Evolutionary conservation across 2,329 filamentous ascomycete genomes (phyloP).

Genomic region (Apiospora saccharicola): DNA sequence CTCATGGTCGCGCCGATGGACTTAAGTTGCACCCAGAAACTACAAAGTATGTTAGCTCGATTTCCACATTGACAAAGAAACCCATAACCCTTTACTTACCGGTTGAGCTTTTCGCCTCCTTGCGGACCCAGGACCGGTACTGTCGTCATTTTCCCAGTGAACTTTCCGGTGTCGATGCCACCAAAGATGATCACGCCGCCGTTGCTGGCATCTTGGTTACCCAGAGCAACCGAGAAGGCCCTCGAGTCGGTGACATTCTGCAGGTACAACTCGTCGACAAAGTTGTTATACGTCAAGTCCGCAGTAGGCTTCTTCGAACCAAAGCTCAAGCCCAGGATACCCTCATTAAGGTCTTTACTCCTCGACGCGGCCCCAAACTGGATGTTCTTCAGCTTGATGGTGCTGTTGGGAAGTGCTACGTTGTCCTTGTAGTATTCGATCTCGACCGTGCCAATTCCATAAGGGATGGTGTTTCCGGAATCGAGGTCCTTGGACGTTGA

Average conservation of each 20-base stretch:
- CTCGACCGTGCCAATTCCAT: conserved; percentile 60
- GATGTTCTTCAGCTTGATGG: conserved; percentile 54
- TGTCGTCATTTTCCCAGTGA: conserved; percentile 62
- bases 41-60: conserved; percentile 34
- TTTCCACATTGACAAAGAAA: background rate
- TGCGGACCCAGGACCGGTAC: conserved; percentile 65
- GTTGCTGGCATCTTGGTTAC: conserved; percentile 64
- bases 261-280: conserved; percentile 57
- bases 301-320: background rate
- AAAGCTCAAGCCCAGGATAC: conserved; percentile 22
- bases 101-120: conserved; percentile 46
- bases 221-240: conserved; percentile 71
- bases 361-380: conserved; percentile 70
- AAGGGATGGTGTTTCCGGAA: conserved; percentile 50
- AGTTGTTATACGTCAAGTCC: conserved; percentile 53
- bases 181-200: conserved; percentile 70
- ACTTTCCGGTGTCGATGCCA: conserved; percentile 72
- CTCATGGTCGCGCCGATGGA: conserved; percentile 51
- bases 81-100: background rate
- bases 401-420: conserved; percentile 52
- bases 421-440: conserved; percentile 57
- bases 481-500: conserved; percentile 46
- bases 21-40: conserved; percentile 61
- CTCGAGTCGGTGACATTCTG: conserved; percentile 65
- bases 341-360: conserved; percentile 40